Conservation (phyloP, 106 monocot species). For the Xerophyta viscosa region DNA sequence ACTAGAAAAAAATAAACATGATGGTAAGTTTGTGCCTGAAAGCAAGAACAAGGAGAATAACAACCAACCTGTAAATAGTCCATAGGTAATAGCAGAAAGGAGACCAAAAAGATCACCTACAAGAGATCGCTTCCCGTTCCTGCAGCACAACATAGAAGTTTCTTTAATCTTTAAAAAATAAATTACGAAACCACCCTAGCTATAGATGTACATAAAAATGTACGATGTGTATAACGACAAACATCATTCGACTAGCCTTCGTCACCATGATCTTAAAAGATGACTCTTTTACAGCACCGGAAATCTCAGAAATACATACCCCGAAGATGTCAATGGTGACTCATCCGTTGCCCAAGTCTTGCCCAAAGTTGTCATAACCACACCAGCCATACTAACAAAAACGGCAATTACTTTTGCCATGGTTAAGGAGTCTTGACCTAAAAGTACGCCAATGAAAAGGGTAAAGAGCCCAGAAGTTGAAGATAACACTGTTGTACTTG, state of each 20-base stretch:
- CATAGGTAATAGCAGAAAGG: conserved; percentile 90
- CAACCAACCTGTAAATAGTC: conserved; percentile 76
- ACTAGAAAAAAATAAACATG: background rate
- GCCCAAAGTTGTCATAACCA: conserved; percentile 89
- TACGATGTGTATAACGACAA: no score
- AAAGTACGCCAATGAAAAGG: conserved; percentile 73
- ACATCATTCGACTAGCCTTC: no score
- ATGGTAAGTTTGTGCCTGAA: background rate
- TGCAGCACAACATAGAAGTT: conserved; percentile 11
- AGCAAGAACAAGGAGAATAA: conserved; percentile 2
- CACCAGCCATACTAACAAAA: conserved; percentile 94
- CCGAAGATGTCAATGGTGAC: conserved; percentile 47
- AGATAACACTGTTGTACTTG: conserved; percentile 93
- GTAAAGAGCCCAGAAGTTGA: conserved; percentile 96
- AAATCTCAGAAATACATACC: conserved; percentile 51
- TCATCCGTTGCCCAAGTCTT: conserved; percentile 98
- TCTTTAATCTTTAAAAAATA: no score
- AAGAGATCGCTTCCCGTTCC: conserved; percentile 58
- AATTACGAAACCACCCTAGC: no score
- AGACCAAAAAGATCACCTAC: conserved; percentile 94
- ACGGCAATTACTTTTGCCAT: conserved; percentile 83
- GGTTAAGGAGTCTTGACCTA: conserved; percentile 81
- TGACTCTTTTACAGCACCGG: no score
- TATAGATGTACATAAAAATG: no score
- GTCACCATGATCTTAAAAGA: no score